Percentiles rank a stretch among this genome's conserved stretches.
phyloP scores from a whole-genome alignment of 2,329 filamentous ascomycete species.

The Cercospora nicotianae region DNA sequence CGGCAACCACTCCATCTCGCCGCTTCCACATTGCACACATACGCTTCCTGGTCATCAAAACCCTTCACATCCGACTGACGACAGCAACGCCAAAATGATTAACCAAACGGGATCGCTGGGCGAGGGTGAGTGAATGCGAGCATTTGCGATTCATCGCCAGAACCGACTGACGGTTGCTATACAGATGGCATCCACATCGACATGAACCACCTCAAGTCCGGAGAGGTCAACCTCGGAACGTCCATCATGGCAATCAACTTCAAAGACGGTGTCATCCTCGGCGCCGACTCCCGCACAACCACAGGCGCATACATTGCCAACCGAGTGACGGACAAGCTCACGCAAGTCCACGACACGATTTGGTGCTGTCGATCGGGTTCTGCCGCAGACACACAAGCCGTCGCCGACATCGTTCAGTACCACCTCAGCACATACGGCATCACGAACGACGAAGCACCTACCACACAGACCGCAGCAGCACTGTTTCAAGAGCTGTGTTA shows the following conservation, averaged over 20 bases:
- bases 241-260: conserved; percentile 99
- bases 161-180: conserved; percentile 18
- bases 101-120: conserved; percentile 44
- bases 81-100: conserved; percentile 34
- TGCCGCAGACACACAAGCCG: conserved; percentile 94
- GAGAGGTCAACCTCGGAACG: conserved; percentile 97
- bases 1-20: conserved; percentile 4
- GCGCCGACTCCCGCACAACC: conserved; percentile 94
- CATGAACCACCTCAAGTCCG: conserved; percentile 98
- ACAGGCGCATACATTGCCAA: conserved; percentile 98
- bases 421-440: conserved; percentile 91
- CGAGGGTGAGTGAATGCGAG: conserved; percentile 37
- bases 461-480: conserved; percentile 90
- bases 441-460: conserved; percentile 83
- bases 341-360: conserved; percentile 96
- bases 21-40: background rate
- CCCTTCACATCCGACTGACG: background rate
- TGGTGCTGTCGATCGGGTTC: conserved; percentile 99
- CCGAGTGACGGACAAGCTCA: conserved; percentile 98
- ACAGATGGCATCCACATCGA: conserved; percentile 98
- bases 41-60: background rate
- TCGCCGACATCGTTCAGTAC: conserved; percentile 97
- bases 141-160: background rate
- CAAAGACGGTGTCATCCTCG: conserved; percentile 96
- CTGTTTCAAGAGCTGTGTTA: conserved; percentile 99